phyloP scores from a whole-genome alignment of 352 stramenopile species.

The Phytophthora brassicae region DNA sequence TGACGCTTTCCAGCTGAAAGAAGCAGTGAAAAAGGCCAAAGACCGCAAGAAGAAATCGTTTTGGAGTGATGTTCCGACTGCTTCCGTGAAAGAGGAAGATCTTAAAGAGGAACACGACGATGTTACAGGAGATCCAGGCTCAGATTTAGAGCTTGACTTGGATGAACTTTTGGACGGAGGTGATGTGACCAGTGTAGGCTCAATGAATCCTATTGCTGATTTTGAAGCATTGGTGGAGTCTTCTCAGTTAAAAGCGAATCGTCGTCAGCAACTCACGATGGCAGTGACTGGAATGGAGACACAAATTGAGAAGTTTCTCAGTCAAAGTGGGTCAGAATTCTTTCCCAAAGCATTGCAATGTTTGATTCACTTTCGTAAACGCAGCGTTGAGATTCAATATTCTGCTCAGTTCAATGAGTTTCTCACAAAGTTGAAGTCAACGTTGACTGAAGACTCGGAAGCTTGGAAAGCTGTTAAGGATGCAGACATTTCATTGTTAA shows the following conservation, averaged over 20 bases:
- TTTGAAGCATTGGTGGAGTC: slow-evolving; percentile 72
- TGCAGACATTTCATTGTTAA: slow-evolving; percentile 65
- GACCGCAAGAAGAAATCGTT: slow-evolving; percentile 78
- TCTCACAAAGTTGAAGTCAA: slow-evolving; percentile 52
- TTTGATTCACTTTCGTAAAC: slow-evolving; percentile 68
- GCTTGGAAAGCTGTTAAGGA: slow-evolving; percentile 57
- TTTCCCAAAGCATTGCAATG: slow-evolving; percentile 72
- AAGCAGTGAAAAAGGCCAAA: slow-evolving; percentile 66
- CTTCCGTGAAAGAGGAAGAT: slow-evolving; percentile 36
- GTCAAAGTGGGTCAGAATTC: slow-evolving; percentile 48
- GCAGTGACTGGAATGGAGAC: slow-evolving; percentile 71
- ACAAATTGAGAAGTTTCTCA: slow-evolving; percentile 67
- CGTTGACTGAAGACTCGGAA: slow-evolving; percentile 44
- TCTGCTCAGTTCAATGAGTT: slow-evolving; percentile 78
- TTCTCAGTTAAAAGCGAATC: slow-evolving; percentile 46
- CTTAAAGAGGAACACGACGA: slow-evolving; percentile 46
- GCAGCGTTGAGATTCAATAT: slow-evolving; percentile 73
- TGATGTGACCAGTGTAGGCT: slow-evolving; percentile 69
- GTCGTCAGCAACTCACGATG: slow-evolving; percentile 35
- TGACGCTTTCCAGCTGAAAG: slow-evolving; percentile 74
- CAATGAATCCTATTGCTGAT: slow-evolving; percentile 84
- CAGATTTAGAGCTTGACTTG: slow-evolving; percentile 66
- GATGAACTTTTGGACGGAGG: slow-evolving; percentile 72
- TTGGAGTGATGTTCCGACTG: slow-evolving; percentile 66
- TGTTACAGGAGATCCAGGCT: slow-evolving; percentile 33